These are phyloP conservation scores for Fraxinus ornus DNA, from an alignment of 305 asterid species.

Conservation along the genomic window DNA sequence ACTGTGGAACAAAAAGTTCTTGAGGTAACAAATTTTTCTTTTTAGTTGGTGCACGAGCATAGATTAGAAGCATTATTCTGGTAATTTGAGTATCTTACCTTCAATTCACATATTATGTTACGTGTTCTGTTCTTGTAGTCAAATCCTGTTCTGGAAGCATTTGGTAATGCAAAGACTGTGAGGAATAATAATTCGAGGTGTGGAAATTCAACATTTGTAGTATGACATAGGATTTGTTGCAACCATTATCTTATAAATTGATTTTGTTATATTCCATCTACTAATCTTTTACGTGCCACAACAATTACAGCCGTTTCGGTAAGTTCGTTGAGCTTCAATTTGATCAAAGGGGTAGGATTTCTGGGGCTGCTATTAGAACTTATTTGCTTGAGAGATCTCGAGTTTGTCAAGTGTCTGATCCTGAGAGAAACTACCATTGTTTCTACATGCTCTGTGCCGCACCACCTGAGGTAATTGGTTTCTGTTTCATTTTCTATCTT, in stretches of 20 bases:
- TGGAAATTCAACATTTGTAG: constrained; percentile 5
- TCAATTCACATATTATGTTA: not conserved
- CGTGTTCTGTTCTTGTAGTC: constrained; percentile 49
- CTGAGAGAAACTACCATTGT: constrained; percentile 88
- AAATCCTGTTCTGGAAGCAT: constrained; percentile 75
- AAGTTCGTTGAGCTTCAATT: constrained; percentile 90
- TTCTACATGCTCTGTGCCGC: constrained; percentile 92
- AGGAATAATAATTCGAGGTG: constrained; percentile 77
- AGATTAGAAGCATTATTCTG: not conserved
- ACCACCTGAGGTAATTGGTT: constrained; percentile 60
- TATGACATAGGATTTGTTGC: not conserved
- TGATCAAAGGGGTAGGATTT: constrained; percentile 69
- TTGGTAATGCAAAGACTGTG: constrained; percentile 71
- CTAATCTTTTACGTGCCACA: constrained; percentile 25
- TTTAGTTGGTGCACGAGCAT: not conserved
- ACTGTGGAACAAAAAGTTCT: constrained; percentile 80
- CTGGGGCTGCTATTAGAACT: constrained; percentile 89
- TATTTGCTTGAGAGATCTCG: constrained; percentile 91
- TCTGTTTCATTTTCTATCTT: not conserved
- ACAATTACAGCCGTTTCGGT: constrained; percentile 74
- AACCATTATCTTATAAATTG: constrained; percentile 9
- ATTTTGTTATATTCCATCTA: constrained; percentile 2
- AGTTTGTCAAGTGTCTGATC: constrained; percentile 88
- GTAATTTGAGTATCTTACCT: not conserved
- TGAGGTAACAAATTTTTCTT: constrained; percentile 44